Evolutionary conservation across 371 early-diverging fungal species (phyloP), one percentile per base, ranked within the genome.

Genomic region (Thermomucor indicae-seudaticae): DNA sequence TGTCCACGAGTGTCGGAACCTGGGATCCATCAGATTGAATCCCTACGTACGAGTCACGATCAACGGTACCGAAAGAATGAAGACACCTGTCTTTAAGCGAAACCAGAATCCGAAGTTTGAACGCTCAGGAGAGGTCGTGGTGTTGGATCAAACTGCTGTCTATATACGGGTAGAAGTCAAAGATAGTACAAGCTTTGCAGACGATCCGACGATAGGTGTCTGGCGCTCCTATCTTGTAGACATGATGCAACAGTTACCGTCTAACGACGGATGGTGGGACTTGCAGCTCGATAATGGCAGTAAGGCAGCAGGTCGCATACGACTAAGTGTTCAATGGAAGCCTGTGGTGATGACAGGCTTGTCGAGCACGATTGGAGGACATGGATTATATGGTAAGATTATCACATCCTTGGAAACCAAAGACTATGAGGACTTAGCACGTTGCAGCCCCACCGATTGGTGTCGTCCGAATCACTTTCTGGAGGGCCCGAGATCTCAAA

Each of bases 381-480:
- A 68, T 42, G 69, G 64, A 5, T 62, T 65, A 25, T 63, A 79
- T 47, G 62, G 68, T 72, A 65, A 50, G 54, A 35, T 19, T 44
- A 16, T n/a, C n/a, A n/a, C n/a, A n/a, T n/a, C n/a, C n/a, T n/a
- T n/a, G n/a, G n/a, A 49, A 28, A 47, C 14, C 8, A 27, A 35
- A 25, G 14, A 24, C 2, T 6, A 0, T 11, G 30, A 32, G 30
- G 6, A 22, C 22, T 19, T 40, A 11, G 4, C 25, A 22, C 17
- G 11, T 55, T 47, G 4, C 50, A 70, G 75, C 61, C 39, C 77
- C 84, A 19, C 82, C 93, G 1, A 82, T 92, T 16, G 96, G 96
- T 45, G 81, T 93, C 4, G 67, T 96, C n/a, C 79, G 86, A 34
- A 63, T 95, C 23, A 80, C 80, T 7, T 60, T 92, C 51, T 74